A percentile compares a stretch with the other conserved stretches of the same genome.
phyloP scores from a whole-genome alignment of 2,329 filamentous ascomycete genomes.

The Epichloe gansuensis region DNA sequence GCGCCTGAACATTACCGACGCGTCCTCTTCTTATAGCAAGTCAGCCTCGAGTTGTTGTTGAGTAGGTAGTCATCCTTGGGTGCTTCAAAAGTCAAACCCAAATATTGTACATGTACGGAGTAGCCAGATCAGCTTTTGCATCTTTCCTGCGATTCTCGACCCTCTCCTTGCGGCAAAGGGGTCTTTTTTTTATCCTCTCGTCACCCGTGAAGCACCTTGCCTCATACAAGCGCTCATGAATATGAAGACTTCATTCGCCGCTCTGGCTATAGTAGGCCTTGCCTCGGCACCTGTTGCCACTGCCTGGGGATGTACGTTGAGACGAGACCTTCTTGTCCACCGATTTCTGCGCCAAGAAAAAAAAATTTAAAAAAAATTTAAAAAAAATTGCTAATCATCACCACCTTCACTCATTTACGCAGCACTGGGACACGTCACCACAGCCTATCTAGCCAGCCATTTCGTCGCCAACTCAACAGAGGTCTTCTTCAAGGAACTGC shows the following conservation, averaged over 20 bases:
- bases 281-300: slow-evolving; percentile 21
- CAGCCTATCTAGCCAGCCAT: slow-evolving; percentile 48
- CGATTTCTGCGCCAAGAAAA: no score
- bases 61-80: neutral
- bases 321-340: neutral
- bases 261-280: slow-evolving; percentile 18
- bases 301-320: slow-evolving; percentile 30
- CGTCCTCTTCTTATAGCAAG: neutral
- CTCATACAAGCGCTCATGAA: neutral
- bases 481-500: slow-evolving; percentile 42
- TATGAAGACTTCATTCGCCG: slow-evolving; percentile 21
- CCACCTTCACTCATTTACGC: slow-evolving; percentile 13
- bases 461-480: slow-evolving; percentile 46
- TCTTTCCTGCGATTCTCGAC: neutral
- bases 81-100: neutral
- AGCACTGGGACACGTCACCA: slow-evolving; percentile 53
- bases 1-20: neutral
- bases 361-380: no score
- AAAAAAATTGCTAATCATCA: neutral
- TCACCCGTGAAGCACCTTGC: neutral
- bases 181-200: neutral
- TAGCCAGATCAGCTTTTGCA: neutral
- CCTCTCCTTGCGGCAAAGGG: neutral
- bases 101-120: neutral
- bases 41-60: neutral